A percentile compares a stretch with the other conserved stretches of the same genome.
These are phyloP conservation scores for Fusarium irregulare DNA, from an alignment of 2,329 filamentous ascomycete genomes.

Conservation along the genomic window DNA sequence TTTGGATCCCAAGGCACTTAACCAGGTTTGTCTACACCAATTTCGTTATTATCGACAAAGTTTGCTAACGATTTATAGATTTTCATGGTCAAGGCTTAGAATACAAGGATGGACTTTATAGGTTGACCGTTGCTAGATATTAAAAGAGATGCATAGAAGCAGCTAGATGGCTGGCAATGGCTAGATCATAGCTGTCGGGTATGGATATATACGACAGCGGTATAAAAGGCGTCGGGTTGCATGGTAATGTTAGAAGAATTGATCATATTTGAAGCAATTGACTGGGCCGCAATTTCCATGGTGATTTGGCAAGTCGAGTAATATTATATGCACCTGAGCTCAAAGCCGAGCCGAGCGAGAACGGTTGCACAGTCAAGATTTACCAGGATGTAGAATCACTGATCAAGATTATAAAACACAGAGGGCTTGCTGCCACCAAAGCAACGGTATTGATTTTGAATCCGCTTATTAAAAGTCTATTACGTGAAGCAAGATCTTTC, in stretches of 20 bases:
- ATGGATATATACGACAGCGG: neutral
- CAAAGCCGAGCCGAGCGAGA: neutral
- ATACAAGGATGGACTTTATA: neutral
- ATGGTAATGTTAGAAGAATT: conserved; percentile 4
- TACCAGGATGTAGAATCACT: neutral
- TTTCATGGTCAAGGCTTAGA: conserved; percentile 72
- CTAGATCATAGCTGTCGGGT: conserved; percentile 6
- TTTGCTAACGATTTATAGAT: conserved; percentile 59
- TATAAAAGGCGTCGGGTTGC: conserved; percentile 16
- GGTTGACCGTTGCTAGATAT: neutral
- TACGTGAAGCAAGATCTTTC: neutral
- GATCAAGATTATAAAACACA: neutral
- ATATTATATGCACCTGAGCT: neutral
- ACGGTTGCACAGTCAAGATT: neutral
- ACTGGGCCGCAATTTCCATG: neutral
- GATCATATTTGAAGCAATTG: neutral
- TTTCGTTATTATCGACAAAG: conserved; percentile 49
- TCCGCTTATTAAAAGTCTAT: neutral
- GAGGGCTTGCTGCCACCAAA: neutral
- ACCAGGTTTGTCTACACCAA: conserved; percentile 73
- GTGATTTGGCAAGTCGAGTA: neutral
- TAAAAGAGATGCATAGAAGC: conserved; percentile 6
- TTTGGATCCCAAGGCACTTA: conserved; percentile 83
- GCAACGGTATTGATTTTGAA: neutral
- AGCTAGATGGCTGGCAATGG: neutral